phyloP scores from a whole-genome alignment of 176 grass and related monocot genomes.

The Musa schizocarpa region DNA sequence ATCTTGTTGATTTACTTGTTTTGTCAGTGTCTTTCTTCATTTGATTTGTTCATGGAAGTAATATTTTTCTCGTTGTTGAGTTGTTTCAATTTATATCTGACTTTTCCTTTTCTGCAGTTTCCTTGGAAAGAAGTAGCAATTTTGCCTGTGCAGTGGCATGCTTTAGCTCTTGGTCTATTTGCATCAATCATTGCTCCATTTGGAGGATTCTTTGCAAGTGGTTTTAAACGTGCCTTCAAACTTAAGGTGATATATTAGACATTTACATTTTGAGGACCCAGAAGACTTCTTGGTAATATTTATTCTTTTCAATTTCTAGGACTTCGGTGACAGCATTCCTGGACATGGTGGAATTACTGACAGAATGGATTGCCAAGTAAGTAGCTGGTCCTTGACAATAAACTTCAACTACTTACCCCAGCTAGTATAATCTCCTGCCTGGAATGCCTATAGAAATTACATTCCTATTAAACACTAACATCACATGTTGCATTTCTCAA shows the following conservation, averaged over 20 bases:
- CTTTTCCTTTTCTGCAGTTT: conserved; percentile 43
- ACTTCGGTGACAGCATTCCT: conserved; percentile 97
- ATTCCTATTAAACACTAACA: too few species aligned
- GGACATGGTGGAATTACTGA: conserved; percentile 93
- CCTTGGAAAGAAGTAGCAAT: conserved; percentile 76
- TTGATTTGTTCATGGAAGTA: neutral
- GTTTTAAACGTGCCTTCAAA: conserved; percentile 96
- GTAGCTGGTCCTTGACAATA: conserved; percentile 10
- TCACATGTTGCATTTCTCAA: too few species aligned
- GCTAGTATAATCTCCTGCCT: neutral
- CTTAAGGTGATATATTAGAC: conserved; percentile 54
- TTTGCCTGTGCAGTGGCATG: conserved; percentile 97
- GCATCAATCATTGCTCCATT: conserved; percentile 99
- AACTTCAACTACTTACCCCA: neutral
- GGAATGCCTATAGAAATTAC: neutral
- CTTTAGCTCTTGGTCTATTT: conserved; percentile 89
- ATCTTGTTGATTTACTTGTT: conserved; percentile 6
- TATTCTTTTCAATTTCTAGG: conserved; percentile 38
- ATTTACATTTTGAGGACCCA: neutral
- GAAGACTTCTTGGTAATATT: neutral
- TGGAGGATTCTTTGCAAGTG: conserved; percentile 98
- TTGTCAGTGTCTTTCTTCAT: neutral
- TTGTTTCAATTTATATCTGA: neutral
- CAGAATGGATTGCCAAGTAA: conserved; percentile 97
- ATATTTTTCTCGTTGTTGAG: neutral